These are phyloP conservation scores for Cercophora newfieldiana DNA, from an alignment of 495 filamentous ascomycete genomes.

Conservation along the genomic window DNA sequence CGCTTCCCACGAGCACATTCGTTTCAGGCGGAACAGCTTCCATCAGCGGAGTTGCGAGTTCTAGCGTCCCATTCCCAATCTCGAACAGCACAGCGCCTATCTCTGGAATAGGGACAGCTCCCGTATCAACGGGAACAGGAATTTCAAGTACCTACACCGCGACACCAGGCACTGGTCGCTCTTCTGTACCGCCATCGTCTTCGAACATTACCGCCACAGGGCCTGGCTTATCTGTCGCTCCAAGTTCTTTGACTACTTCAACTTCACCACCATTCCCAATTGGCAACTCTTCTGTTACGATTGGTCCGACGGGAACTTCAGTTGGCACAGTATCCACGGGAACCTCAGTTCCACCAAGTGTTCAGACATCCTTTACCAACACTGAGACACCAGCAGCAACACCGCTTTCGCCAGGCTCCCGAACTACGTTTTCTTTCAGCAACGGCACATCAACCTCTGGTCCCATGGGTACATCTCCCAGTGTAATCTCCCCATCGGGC, in stretches of 20 bases:
- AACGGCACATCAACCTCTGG: slow-evolving; percentile 11
- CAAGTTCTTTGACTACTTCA: too few relatives aligned
- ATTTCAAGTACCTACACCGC: not conserved
- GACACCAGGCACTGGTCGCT: not conserved
- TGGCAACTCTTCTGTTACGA: slow-evolving; percentile 13
- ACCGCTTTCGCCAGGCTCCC: not conserved
- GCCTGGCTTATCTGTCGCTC: not conserved
- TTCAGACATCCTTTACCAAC: not conserved
- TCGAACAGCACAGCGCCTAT: not conserved
- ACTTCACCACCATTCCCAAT: slow-evolving; percentile 7
- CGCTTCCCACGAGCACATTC: not conserved
- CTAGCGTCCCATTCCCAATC: not conserved
- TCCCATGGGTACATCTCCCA: slow-evolving; percentile 1
- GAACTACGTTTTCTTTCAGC: slow-evolving; percentile 15
- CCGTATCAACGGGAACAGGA: not conserved
- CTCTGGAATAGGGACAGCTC: not conserved
- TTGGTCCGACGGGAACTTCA: slow-evolving; percentile 7
- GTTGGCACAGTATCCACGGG: not conserved
- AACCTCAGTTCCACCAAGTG: not conserved
- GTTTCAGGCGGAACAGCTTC: not conserved
- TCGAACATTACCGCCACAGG: not conserved
- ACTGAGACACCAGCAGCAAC: not conserved
- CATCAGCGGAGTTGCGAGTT: not conserved
- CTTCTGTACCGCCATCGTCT: not conserved
- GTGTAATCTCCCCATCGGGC: not conserved